Evolutionary conservation across 305 asterid genomes (phyloP).

Genomic region (Fraxinus ornus): DNA sequence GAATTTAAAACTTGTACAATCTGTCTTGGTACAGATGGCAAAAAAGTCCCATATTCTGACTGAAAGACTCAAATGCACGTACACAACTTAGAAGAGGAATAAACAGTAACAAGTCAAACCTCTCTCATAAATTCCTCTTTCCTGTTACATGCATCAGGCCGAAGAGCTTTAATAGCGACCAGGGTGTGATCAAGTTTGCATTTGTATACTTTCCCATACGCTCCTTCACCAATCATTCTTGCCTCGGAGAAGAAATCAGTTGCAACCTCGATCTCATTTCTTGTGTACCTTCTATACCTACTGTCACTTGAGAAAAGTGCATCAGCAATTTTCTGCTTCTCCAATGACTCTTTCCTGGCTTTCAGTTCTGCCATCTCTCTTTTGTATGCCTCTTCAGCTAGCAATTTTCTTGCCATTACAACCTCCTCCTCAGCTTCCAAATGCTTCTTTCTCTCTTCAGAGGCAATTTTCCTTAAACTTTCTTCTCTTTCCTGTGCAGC

Average conservation of each 20-base stretch:
- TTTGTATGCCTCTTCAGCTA: conserved; percentile 63
- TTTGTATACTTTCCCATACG: conserved; percentile 87
- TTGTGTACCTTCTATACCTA: conserved; percentile 75
- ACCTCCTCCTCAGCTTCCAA: conserved; percentile 75
- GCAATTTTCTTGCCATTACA: conserved; percentile 58
- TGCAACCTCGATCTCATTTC: conserved; percentile 62
- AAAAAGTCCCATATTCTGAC: neutral
- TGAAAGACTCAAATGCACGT: neutral
- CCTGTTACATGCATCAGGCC: conserved; percentile 52
- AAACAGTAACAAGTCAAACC: conserved; percentile 38
- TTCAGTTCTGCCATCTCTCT: conserved; percentile 71
- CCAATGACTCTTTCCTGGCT: conserved; percentile 52
- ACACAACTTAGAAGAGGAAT: conserved; percentile 12
- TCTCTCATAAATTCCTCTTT: conserved; percentile 80
- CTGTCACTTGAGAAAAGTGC: conserved; percentile 57
- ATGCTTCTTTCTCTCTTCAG: conserved; percentile 61
- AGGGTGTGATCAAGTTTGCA: conserved; percentile 71
- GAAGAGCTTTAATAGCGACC: conserved; percentile 80
- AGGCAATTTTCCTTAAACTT: conserved; percentile 54
- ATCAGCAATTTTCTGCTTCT: conserved; percentile 62
- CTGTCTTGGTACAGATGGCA: neutral
- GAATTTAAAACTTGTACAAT: neutral
- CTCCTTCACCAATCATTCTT: conserved; percentile 79
- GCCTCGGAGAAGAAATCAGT: conserved; percentile 55
- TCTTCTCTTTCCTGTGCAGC: conserved; percentile 77